Evolutionary conservation across 306 rosid species (phyloP).

Genomic region (Rosa rugosa): DNA sequence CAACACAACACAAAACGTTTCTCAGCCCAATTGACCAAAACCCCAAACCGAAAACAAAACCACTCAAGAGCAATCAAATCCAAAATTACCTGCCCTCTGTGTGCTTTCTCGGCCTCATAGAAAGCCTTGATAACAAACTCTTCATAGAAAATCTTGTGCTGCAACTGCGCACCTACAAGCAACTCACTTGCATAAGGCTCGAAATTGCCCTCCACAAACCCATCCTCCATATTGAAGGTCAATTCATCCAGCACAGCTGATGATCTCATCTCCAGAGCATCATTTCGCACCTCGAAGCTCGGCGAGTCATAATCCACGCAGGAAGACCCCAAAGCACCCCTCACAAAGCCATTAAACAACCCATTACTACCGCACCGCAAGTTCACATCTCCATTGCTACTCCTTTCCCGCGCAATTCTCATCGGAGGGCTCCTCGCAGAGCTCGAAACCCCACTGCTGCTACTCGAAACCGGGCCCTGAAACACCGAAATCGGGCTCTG

Average conservation of each 20-base stretch:
- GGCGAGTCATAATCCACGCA: conserved; percentile 72
- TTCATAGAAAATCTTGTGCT: conserved; percentile 77
- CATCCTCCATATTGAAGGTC: conserved; percentile 76
- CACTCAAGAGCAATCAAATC: neutral
- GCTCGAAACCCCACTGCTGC: conserved; percentile 47
- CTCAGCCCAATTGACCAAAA: conserved; percentile 20
- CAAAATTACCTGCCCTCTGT: conserved; percentile 79
- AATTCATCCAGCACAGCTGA: conserved; percentile 63
- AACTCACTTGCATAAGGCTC: conserved; percentile 78
- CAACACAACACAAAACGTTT: conserved; percentile 20
- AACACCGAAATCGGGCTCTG: conserved; percentile 92
- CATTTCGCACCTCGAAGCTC: conserved; percentile 33
- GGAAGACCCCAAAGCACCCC: conserved; percentile 75
- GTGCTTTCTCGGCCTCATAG: conserved; percentile 91
- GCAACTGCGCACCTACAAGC: conserved; percentile 72
- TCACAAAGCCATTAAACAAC: conserved; percentile 74
- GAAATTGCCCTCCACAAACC: conserved; percentile 46
- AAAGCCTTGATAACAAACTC: conserved; percentile 88
- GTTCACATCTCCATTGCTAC: conserved; percentile 33
- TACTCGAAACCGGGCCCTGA: conserved; percentile 78
- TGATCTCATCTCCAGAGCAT: conserved; percentile 37
- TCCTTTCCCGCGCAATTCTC: conserved; percentile 44
- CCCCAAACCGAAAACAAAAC: neutral
- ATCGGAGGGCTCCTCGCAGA: conserved; percentile 45
- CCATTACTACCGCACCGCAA: conserved; percentile 51